A percentile compares a stretch with the other conserved stretches of the same genome.
Conservation (phyloP, 2,329 filamentous ascomycete species). For the Trichophyton simii region DNA sequence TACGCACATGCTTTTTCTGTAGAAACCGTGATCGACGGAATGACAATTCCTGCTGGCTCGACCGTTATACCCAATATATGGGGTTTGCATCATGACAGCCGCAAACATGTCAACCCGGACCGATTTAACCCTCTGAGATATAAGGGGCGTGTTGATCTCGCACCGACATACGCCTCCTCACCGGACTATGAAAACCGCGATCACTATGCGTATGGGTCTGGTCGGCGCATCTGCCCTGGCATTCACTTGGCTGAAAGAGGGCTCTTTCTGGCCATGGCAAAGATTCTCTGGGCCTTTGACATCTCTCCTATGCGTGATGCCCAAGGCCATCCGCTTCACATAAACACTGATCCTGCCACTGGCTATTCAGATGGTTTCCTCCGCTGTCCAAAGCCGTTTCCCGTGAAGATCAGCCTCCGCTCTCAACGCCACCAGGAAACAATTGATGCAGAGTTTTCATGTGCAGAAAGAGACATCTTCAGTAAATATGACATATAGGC, state of each 20-base stretch:
- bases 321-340: background rate
- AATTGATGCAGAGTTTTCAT: background rate
- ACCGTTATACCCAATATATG: conserved; percentile 39
- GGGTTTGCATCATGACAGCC: conserved; percentile 38
- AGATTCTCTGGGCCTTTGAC: conserved; percentile 40
- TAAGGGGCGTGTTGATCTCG: conserved; percentile 12
- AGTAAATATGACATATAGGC: background rate
- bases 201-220: conserved; percentile 29
- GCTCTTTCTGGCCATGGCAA: conserved; percentile 36
- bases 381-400: background rate
- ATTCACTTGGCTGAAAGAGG: conserved; percentile 43
- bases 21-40: conserved; percentile 36
- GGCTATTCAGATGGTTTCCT: background rate
- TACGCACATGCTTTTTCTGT: background rate
- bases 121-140: conserved; percentile 25
- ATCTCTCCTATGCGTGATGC: conserved; percentile 6
- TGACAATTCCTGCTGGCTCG: conserved; percentile 36
- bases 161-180: conserved; percentile 24
- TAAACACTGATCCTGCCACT: background rate
- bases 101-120: conserved; percentile 25
- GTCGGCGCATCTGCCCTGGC: conserved; percentile 18
- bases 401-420: background rate
- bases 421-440: background rate
- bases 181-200: conserved; percentile 22
- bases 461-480: background rate